phyloP scores from a whole-genome alignment of 345 rosid species.

The Salix suchowensis region DNA sequence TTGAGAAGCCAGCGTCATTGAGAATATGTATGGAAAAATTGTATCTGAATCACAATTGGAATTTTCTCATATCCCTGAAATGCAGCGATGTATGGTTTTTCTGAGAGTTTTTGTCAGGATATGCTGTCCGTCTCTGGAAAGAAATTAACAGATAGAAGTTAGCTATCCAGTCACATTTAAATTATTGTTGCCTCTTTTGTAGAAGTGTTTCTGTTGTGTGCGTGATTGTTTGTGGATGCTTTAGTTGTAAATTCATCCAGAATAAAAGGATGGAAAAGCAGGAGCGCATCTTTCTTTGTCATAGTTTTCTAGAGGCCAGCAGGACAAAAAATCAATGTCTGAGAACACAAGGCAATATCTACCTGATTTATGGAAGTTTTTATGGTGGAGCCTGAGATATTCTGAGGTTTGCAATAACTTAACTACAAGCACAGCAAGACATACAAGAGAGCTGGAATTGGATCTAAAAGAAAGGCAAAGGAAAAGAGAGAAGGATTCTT shows the following conservation, averaged over 20 bases:
- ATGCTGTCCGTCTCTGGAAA: neutral
- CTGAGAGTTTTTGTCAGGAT: slow-evolving; percentile 1
- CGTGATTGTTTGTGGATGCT: neutral
- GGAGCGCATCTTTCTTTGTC: neutral
- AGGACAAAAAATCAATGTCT: neutral
- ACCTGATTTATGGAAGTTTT: neutral
- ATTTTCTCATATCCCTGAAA: neutral
- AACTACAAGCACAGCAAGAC: neutral
- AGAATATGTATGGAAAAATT: neutral
- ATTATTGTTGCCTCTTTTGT: neutral
- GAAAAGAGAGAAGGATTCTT: neutral
- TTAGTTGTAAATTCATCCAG: too few species aligned
- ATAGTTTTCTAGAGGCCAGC: neutral
- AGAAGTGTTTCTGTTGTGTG: neutral
- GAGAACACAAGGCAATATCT: neutral
- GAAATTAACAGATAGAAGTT: neutral
- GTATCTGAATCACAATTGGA: neutral
- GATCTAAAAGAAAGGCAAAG: neutral
- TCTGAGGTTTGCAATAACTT: neutral
- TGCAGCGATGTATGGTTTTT: neutral
- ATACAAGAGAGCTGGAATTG: neutral
- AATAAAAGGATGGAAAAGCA: too few species aligned
- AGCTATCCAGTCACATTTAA: neutral
- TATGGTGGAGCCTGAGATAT: neutral
- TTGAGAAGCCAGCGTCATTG: neutral